phyloP scores from a whole-genome alignment of 768 basidiomycete genomes.

The Cyathus striatus region DNA sequence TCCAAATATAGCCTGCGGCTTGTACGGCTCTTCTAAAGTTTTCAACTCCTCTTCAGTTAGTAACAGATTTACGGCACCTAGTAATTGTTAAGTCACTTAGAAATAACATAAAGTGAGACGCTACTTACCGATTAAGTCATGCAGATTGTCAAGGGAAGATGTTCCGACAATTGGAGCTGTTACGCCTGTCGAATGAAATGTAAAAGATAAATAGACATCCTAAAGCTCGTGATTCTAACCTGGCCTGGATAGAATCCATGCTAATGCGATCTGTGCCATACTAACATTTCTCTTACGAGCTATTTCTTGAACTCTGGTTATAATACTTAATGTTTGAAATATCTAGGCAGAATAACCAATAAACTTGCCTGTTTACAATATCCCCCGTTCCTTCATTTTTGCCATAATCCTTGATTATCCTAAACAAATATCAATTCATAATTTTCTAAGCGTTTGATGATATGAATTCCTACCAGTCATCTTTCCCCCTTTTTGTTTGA shows the following conservation, averaged over 20 bases:
- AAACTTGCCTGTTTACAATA: conserved; percentile 29
- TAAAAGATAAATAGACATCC: too few species aligned
- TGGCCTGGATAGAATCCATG: conserved; percentile 49
- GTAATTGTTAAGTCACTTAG: neutral
- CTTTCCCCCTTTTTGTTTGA: conserved; percentile 31
- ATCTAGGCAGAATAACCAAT: neutral
- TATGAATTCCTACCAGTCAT: conserved; percentile 25
- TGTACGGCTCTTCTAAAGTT: neutral
- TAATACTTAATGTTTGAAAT: too few species aligned
- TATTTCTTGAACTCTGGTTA: conserved; percentile 48
- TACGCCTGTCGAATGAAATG: conserved; percentile 27
- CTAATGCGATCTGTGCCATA: conserved; percentile 53
- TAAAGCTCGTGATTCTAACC: too few species aligned
- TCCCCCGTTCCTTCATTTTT: conserved; percentile 20
- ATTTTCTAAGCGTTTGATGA: neutral
- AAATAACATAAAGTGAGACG: neutral
- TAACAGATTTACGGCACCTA: neutral
- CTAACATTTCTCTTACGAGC: conserved; percentile 44
- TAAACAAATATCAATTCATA: neutral
- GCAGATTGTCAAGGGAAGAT: conserved; percentile 41
- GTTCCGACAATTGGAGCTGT: conserved; percentile 55
- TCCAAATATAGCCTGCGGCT: neutral
- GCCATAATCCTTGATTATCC: conserved; percentile 11
- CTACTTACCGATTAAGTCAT: conserved; percentile 40
- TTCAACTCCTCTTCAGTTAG: neutral